Evolutionary conservation across 2,329 filamentous ascomycete species (phyloP).

Genomic region (Ophiobolus disseminans): DNA sequence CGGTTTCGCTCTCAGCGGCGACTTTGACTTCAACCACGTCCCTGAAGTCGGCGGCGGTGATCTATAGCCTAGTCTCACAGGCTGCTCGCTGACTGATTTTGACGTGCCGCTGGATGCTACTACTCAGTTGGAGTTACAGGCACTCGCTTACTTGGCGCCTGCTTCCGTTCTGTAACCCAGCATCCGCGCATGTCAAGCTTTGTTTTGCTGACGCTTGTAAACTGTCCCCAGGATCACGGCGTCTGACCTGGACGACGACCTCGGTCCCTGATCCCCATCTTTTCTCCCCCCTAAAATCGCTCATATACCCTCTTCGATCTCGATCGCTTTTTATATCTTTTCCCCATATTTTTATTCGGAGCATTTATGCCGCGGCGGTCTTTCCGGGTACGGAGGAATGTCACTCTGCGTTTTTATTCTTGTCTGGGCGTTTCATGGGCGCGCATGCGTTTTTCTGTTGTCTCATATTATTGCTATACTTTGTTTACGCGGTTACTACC

Average conservation of each 20-base stretch:
- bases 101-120: background rate
- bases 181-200: too few species aligned
- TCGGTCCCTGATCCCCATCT: background rate
- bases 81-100: constrained; percentile 1
- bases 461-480: too few species aligned
- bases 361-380: too few species aligned
- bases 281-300: constrained; percentile 22
- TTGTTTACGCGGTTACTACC: too few species aligned
- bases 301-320: constrained; percentile 35
- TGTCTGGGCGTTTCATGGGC: too few species aligned
- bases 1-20: constrained; percentile 42
- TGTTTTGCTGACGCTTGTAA: background rate
- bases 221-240: background rate
- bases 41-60: constrained; percentile 33
- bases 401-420: too few species aligned
- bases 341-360: constrained; percentile 15
- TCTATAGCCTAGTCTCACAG: constrained; percentile 3
- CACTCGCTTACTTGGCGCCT: background rate
- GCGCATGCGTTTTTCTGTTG: too few species aligned
- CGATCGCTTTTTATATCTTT: constrained; percentile 17
- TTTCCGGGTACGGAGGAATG: too few species aligned
- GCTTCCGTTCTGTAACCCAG: too few species aligned
- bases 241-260: background rate
- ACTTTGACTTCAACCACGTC: constrained; percentile 46
- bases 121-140: background rate